phyloP scores from a whole-genome alignment of 1,284 basidiomycete genomes.

The Puccinia polysora region DNA sequence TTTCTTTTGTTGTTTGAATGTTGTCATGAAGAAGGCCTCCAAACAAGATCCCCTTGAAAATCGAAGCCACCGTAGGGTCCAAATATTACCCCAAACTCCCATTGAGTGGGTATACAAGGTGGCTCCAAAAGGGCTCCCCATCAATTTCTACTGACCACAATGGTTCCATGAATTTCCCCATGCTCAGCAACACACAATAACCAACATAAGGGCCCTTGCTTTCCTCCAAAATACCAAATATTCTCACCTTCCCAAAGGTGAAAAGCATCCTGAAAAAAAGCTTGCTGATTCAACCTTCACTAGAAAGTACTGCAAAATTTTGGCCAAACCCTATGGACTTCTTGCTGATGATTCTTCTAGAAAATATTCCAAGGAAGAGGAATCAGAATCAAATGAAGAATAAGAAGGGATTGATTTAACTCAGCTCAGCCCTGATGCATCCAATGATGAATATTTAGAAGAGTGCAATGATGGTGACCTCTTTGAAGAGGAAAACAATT shows the following conservation, averaged over 20 bases:
- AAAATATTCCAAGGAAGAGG: background rate
- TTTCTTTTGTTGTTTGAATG: conserved; percentile 5
- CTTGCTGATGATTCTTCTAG: background rate
- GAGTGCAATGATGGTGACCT: background rate
- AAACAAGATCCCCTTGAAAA: background rate
- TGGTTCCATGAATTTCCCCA: conserved; percentile 9
- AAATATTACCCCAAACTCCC: background rate
- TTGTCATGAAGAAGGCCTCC: background rate
- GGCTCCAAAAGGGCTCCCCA: conserved; percentile 1
- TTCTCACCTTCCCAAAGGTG: background rate
- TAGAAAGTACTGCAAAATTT: conserved; percentile 7
- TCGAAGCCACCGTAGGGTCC: background rate
- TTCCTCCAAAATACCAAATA: conserved; percentile 18
- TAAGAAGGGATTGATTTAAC: background rate
- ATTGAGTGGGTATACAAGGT: background rate
- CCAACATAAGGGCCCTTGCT: background rate
- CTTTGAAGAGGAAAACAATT: background rate
- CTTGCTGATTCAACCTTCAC: conserved; percentile 1
- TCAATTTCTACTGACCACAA: conserved; percentile 17
- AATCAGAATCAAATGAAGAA: background rate
- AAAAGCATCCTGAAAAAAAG: conserved; percentile 32
- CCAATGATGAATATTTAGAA: conserved; percentile 6
- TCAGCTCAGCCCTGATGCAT: background rate
- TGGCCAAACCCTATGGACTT: conserved; percentile 22
- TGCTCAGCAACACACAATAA: conserved; percentile 4